A percentile compares a stretch with the other conserved stretches of the same genome.
These are phyloP conservation scores for Fraxinus cuspidata DNA, from an alignment of 257 asterid genomes.

Conservation along the genomic window DNA sequence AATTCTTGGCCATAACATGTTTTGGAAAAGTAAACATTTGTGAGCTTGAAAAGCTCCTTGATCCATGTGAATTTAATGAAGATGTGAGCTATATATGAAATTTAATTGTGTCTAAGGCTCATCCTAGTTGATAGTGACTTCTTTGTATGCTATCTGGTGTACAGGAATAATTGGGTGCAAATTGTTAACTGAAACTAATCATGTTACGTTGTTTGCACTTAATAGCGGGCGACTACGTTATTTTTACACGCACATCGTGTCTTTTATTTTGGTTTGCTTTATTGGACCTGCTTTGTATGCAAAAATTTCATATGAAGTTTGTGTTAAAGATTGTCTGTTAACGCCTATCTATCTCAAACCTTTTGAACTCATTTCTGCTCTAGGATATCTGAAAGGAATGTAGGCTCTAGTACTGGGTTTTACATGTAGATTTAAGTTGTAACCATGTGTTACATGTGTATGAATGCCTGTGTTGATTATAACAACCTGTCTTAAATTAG, in stretches of 20 bases:
- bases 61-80: not conserved
- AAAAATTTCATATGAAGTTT: not conserved
- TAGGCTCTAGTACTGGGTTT: not conserved
- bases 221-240: not conserved
- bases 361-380: not conserved
- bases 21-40: not conserved
- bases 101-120: not conserved
- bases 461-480: not conserved
- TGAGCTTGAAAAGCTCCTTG: not conserved
- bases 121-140: not conserved
- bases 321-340: not conserved
- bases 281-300: not conserved
- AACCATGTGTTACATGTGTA: not conserved
- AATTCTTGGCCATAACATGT: not conserved
- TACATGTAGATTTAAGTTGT: not conserved
- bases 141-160: not conserved
- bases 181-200: not conserved
- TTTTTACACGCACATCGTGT: not conserved
- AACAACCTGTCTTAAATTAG: not conserved
- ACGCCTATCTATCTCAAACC: not conserved
- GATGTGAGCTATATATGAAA: not conserved
- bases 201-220: not conserved
- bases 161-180: not conserved
- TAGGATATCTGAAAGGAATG: not conserved
- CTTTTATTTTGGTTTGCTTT: not conserved